Base-by-base conservation (phyloP, 2,329 filamentous ascomycete species). In the Colletotrichum somersetense region DNA sequence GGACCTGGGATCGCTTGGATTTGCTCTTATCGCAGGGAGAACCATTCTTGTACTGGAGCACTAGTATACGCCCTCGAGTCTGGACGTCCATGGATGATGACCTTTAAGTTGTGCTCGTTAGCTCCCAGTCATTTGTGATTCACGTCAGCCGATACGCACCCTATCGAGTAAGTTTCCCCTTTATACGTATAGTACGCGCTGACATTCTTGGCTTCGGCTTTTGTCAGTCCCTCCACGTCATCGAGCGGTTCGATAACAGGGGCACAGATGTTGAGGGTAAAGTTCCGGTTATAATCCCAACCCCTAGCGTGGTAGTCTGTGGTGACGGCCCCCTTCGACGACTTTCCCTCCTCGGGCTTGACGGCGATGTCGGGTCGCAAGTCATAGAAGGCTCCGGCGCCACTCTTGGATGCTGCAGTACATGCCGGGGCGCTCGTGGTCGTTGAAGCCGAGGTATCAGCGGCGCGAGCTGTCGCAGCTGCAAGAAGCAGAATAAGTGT, bases 261-360 rank as follows among this genome's bases (percentile, higher is more conserved):
- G 46, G 87, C 91, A 83, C 93, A 96, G 76, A 96, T 91, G 82
- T 96, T 96, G 77, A 96, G 79, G 2, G 93, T 96, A 78, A 96
- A 96, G 83, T 96, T 96, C 74, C 90, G 89, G 74, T 89, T 90
- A 76, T 95, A 93, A 81, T 96, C 93, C 80, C 91, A 92, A 44
- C 93, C 93, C 71, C 88, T 88, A 10, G 92, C 90, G 74, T 89
- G 86, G 80, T 91, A 91, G 78, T 90, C 88, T 42, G 83, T 82
- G 12, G 82, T 81, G 14, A 82, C 81, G 38, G 79, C 80, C 18
- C 82, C 82, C 74, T 83, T 84, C 73, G 83, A 81, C 18, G 82
- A 77, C 76, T 86, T 87, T 7, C 81, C 84, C 57, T 87, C 83
- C 30, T 83, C 80, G 5, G 82, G 78, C 20, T 79, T 77, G 38